Base-by-base conservation (phyloP, 2,329 filamentous ascomycete species). In the Fonsecaea multimorphosa region DNA sequence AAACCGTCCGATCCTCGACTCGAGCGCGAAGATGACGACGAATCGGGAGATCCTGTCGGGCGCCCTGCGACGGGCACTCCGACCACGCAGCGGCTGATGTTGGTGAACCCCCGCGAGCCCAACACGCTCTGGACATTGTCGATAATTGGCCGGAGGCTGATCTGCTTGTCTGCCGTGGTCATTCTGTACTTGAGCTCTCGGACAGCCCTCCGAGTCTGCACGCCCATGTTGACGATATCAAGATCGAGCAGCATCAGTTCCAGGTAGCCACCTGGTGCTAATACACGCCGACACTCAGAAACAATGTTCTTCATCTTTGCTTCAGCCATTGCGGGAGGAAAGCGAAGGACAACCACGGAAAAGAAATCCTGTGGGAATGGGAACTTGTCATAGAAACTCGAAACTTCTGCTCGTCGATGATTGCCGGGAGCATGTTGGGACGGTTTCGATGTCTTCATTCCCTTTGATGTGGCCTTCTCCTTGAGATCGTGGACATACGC, bases 151-250 rank as follows among this genome's bases (percentile, higher is more conserved):
- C 81, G 82, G 34, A 83, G 77, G 61, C 78, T 80, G 63, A 82
- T 79, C 14, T 73, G 75, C 12, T 77, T 70, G 62, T 82, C 78
- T 8, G 77, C 75, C 2, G 78, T 70, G 55, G 77, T 80, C 53
- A 81, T 82, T 56, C 76, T 76, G 67, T 82, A 78, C 63, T 83
- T 83, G 19, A 83, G 73, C 32, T 73, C 75, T 4, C 80, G 76
- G 36, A 83, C 76, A 0, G 80, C 80, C 71, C 77, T 79, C 38
- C 81, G 76, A 16, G 81, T 80, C 52, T 76, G 77, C 11, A 76
- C 78, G 1, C 81, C 81, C 80, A 83, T 82, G 64, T 83, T 83
- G 49, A 82, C 76, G 75, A 83, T 80, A 63, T 83, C 81, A n/a
- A 82, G 73, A 64, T 83, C 81, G 9, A 83, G 72, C 5, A 83